Conservation (phyloP, 2,329 filamentous ascomycete genomes). For the Penicillium sp. region DNA sequence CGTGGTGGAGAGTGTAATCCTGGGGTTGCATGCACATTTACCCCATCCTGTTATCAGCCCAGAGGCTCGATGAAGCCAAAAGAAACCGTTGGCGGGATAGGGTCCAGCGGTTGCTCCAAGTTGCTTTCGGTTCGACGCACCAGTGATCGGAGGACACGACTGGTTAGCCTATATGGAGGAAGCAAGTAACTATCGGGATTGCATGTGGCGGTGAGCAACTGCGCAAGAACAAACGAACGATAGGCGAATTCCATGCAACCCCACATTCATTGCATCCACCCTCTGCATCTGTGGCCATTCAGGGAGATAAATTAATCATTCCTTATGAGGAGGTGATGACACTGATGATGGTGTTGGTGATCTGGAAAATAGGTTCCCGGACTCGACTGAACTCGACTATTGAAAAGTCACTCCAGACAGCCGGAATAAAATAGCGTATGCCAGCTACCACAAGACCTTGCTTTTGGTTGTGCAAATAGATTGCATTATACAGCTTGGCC, state of each 20-base stretch:
- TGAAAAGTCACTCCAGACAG: background rate
- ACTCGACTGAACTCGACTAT: background rate
- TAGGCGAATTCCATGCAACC: constrained; percentile 31
- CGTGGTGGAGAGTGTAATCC: constrained; percentile 2
- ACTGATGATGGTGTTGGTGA: constrained; percentile 1
- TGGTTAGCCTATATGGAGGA: constrained; percentile 12
- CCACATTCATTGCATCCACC: constrained; percentile 28
- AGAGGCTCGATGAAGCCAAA: constrained; percentile 24
- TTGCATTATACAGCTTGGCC: background rate
- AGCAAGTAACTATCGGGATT: constrained; percentile 15
- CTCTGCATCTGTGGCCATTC: constrained; percentile 12
- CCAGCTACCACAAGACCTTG: background rate
- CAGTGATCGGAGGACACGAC: constrained; percentile 19
- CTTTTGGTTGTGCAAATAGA: constrained; percentile 5
- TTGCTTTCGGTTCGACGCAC: constrained; percentile 6
- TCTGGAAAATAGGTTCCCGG: background rate
- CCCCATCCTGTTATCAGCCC: constrained; percentile 20
- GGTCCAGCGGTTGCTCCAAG: constrained; percentile 10
- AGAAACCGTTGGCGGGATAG: constrained; percentile 5
- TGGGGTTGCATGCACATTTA: constrained; percentile 6
- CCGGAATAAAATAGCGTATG: background rate
- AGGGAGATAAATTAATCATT: constrained; percentile 6
- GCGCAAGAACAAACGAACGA: constrained; percentile 25
- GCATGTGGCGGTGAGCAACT: constrained; percentile 31
- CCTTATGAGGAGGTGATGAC: background rate